Percentiles rank a stretch among this genome's conserved stretches.
Conservation (phyloP, 2,329 filamentous ascomycete genomes). For the Epichloe gansuensis region DNA sequence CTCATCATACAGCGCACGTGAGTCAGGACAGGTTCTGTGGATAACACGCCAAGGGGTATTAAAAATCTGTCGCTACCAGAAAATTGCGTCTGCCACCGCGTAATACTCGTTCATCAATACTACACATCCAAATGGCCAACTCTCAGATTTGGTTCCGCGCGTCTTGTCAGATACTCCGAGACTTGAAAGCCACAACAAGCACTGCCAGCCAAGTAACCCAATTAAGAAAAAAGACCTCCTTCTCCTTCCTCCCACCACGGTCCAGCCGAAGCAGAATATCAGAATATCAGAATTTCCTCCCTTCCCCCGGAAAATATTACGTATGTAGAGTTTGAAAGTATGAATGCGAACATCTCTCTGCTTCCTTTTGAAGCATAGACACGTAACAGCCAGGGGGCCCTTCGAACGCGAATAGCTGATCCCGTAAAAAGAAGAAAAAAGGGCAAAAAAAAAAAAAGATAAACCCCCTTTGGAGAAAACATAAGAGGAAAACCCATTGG, state of each 20-base stretch:
- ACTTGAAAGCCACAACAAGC: slow-evolving; percentile 1
- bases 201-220: neutral
- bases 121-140: slow-evolving; percentile 3
- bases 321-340: slow-evolving; percentile 6
- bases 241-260: slow-evolving; percentile 13
- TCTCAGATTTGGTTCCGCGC: neutral
- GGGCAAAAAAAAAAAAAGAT: too few species aligned
- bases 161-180: neutral
- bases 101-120: slow-evolving; percentile 4
- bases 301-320: slow-evolving; percentile 10
- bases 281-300: neutral
- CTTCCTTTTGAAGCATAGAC: slow-evolving; percentile 1
- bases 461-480: neutral
- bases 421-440: neutral
- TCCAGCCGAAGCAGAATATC: slow-evolving; percentile 21
- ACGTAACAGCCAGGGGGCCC: neutral
- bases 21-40: neutral
- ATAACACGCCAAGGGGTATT: neutral
- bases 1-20: slow-evolving; percentile 18
- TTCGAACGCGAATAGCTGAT: neutral
- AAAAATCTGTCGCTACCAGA: neutral
- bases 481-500: neutral
- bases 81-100: neutral
- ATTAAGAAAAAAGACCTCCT: neutral
- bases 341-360: slow-evolving; percentile 1